These are phyloP conservation scores for Moricandia moricandioides DNA, from an alignment of 345 rosid genomes.

Conservation along the genomic window DNA sequence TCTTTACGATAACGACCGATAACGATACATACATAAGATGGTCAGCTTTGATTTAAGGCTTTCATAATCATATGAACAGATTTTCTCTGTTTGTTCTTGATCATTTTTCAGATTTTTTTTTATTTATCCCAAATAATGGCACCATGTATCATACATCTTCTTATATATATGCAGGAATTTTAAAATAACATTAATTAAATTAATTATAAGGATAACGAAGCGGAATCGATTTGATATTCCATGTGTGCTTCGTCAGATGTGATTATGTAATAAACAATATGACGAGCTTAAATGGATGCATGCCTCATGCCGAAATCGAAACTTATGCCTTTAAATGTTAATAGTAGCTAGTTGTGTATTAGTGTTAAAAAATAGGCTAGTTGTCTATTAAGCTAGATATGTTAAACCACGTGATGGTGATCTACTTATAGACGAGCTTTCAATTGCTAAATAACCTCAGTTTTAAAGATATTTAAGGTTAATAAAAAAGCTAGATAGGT, in stretches of 20 bases:
- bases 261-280: background rate
- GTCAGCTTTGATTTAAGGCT: background rate
- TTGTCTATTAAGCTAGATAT: background rate
- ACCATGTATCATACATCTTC: background rate
- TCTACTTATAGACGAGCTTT: too few relatives aligned
- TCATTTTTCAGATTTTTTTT: background rate
- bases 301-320: background rate
- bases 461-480: too few relatives aligned
- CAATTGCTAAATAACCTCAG: too few relatives aligned
- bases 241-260: background rate
- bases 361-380: background rate
- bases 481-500: too few relatives aligned
- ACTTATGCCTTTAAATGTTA: background rate
- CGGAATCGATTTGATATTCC: background rate
- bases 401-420: background rate
- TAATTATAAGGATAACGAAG: background rate
- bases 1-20: background rate
- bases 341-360: too few relatives aligned
- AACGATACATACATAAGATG: background rate
- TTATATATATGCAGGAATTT: background rate
- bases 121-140: constrained; percentile 1
- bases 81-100: background rate
- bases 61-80: background rate
- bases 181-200: background rate
- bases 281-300: background rate